These are phyloP conservation scores for Pterulicium gracile DNA, from an alignment of 1,284 basidiomycete genomes.

Conservation along the genomic window DNA sequence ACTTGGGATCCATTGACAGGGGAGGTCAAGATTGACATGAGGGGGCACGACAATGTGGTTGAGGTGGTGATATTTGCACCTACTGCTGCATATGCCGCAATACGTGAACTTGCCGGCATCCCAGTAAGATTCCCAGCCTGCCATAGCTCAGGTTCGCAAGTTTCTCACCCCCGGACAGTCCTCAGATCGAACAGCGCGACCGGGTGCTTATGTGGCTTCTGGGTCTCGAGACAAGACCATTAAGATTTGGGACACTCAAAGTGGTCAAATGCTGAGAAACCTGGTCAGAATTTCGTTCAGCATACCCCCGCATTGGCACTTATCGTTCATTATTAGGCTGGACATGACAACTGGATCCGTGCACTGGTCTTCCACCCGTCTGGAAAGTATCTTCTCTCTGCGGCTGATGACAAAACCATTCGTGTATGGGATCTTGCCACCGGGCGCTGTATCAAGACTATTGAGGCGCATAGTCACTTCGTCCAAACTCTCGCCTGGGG, in stretches of 20 bases:
- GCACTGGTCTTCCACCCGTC: constrained; percentile 60
- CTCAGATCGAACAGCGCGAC: constrained; percentile 31
- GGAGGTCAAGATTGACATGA: constrained; percentile 72
- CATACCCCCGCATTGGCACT: not conserved
- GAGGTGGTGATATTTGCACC: constrained; percentile 83
- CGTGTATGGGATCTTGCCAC: constrained; percentile 67
- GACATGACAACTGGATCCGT: constrained; percentile 66
- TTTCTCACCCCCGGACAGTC: constrained; percentile 30
- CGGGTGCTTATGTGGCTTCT: constrained; percentile 61
- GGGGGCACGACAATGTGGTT: constrained; percentile 84
- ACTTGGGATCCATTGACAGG: constrained; percentile 74
- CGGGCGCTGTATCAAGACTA: constrained; percentile 54
- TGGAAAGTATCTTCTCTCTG: constrained; percentile 66
- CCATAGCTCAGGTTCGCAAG: not conserved
- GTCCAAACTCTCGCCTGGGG: constrained; percentile 61
- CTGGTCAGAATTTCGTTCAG: constrained; percentile 28
- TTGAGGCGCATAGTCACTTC: constrained; percentile 67
- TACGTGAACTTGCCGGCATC: constrained; percentile 70
- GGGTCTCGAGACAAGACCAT: constrained; percentile 85
- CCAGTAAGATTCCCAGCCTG: constrained; percentile 31
- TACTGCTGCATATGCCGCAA: constrained; percentile 56
- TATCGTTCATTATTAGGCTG: constrained; percentile 13
- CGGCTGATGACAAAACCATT: constrained; percentile 69
- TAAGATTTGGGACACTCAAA: constrained; percentile 76
- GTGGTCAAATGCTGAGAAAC: constrained; percentile 63